These are phyloP conservation scores for Podaxis sp. DNA, from an alignment of 768 basidiomycete species.

Conservation along the genomic window DNA sequence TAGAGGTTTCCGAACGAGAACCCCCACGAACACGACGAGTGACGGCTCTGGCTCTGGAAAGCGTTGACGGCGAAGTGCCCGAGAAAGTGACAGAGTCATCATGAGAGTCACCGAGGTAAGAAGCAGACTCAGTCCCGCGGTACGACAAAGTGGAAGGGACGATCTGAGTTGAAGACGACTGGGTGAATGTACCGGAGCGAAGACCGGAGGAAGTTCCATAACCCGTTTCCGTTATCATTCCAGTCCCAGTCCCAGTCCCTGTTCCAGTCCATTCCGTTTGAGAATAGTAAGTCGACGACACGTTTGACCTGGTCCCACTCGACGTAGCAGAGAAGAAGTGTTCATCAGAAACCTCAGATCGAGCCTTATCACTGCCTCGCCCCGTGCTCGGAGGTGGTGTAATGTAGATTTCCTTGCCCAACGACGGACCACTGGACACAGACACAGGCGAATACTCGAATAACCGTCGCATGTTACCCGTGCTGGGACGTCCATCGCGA, in stretches of 20 bases:
- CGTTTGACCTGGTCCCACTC: slow-evolving; percentile 27
- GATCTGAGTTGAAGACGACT: slow-evolving; percentile 38
- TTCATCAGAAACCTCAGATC: slow-evolving; percentile 35
- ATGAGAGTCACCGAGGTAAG: slow-evolving; percentile 56
- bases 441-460: slow-evolving; percentile 68
- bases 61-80: slow-evolving; percentile 47
- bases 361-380: slow-evolving; percentile 29
- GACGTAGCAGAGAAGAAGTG: slow-evolving; percentile 40
- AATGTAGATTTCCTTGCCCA: slow-evolving; percentile 38
- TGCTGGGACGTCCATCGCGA: slow-evolving; percentile 37
- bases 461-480: slow-evolving; percentile 31
- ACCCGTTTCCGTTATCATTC: slow-evolving; percentile 12
- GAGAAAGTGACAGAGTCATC: slow-evolving; percentile 38
- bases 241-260: slow-evolving; percentile 9
- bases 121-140: slow-evolving; percentile 50
- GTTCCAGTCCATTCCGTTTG: slow-evolving; percentile 21
- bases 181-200: slow-evolving; percentile 24
- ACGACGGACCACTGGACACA: slow-evolving; percentile 62
- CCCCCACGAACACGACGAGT: slow-evolving; percentile 45
- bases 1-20: slow-evolving; percentile 42
- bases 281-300: slow-evolving; percentile 38
- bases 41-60: slow-evolving; percentile 59
- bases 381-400: slow-evolving; percentile 41
- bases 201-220: slow-evolving; percentile 29
- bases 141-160: slow-evolving; percentile 51